Evolutionary conservation across 768 basidiomycete species (phyloP).

Genomic region (Suillus spraguei): DNA sequence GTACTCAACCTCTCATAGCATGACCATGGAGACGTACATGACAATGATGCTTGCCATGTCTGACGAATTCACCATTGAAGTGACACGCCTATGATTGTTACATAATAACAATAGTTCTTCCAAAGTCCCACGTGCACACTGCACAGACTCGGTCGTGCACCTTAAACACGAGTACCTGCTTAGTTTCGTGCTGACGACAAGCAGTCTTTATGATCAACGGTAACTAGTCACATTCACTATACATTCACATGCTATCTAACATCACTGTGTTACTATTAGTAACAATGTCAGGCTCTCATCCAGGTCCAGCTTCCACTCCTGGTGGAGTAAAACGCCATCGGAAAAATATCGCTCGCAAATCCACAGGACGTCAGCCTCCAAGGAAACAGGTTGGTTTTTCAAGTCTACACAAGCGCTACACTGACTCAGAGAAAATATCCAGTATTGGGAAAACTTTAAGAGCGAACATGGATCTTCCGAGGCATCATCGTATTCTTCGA

Average conservation of each 20-base stretch:
- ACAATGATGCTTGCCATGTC: not conserved
- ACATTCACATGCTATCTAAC: not conserved
- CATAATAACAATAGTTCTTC: not conserved
- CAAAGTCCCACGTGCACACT: not conserved
- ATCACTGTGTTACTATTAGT: not conserved
- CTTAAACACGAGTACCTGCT: not conserved
- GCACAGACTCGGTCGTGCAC: not conserved
- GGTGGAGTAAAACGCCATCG: not conserved
- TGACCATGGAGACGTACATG: not conserved
- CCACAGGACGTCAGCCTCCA: slow-evolving; percentile 1
- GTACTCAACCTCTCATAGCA: not conserved
- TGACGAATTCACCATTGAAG: not conserved
- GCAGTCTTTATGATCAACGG: not conserved
- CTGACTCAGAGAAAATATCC: not conserved
- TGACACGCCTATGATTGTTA: not conserved
- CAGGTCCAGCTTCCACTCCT: not conserved
- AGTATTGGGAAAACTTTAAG: not conserved
- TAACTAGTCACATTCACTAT: not conserved
- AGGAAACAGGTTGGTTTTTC: not conserved
- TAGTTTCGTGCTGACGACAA: not conserved
- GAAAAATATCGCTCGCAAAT: slow-evolving; percentile 2
- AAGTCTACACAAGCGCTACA: not conserved
- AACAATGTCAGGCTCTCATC: not conserved
- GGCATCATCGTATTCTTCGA: not conserved
- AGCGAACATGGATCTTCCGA: not conserved